These are phyloP conservation scores for Colletotrichum camelliae DNA, from an alignment of 2,329 filamentous ascomycete genomes.

Conservation along the genomic window DNA sequence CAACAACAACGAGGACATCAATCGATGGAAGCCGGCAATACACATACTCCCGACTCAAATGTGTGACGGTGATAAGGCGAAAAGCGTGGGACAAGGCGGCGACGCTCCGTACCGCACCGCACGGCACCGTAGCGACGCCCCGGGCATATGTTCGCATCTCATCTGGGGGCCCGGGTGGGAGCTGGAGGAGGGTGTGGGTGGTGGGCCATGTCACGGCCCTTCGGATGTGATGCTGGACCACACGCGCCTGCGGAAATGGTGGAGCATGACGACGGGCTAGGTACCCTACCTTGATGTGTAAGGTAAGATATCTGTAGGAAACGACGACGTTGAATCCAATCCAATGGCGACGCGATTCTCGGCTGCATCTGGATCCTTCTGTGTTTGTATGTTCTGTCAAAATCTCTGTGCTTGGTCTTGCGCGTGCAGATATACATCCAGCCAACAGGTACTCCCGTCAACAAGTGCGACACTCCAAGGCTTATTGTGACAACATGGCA, in stretches of 20 bases:
- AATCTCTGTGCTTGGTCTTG: too few relatives aligned
- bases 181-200: not conserved
- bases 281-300: too few relatives aligned
- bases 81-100: not conserved
- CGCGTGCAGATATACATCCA: not conserved
- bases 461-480: conserved; percentile 2
- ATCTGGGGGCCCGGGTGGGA: not conserved
- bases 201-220: conserved; percentile 12
- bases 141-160: not conserved
- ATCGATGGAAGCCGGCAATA: not conserved
- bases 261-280: not conserved
- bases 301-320: too few relatives aligned
- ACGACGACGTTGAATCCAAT: not conserved
- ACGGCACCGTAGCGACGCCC: not conserved
- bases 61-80: not conserved
- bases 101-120: not conserved
- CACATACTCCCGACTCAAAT: not conserved
- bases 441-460: not conserved
- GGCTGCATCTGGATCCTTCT: not conserved
- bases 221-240: not conserved
- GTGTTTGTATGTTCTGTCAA: too few relatives aligned
- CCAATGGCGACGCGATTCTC: not conserved
- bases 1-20: not conserved
- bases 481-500: conserved; percentile 10
- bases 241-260: not conserved